Base-by-base conservation (phyloP, 345 rosid species). In the Pistacia integerrima region DNA sequence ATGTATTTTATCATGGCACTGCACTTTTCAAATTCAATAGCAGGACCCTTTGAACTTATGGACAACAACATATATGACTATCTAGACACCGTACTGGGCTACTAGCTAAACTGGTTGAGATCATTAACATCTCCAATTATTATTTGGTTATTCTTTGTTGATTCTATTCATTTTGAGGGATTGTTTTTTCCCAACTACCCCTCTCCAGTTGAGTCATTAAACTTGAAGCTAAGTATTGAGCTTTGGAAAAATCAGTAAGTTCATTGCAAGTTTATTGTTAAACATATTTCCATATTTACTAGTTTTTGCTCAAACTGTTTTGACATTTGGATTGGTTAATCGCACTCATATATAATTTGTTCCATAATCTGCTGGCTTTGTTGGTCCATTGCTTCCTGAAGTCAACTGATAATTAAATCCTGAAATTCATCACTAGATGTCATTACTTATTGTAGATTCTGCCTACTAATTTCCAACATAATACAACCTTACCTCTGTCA, bases 1-100 rank as follows among this genome's bases (percentile, higher is more conserved):
- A 83, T 68, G 57, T 75, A 49, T 66, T 44, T 61, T 54, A 25
- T 49, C 41, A 74, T 38, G 4, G 17, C 0, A 44, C 70, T 17
- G 2, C 48, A 16, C 17, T 36, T 64, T n/a, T 25, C 25, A 25
- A 25, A 25, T 25, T 25, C 25, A 25, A 25, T 25, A 25, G 25
- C 25, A 25, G 33, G 33, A 30, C 33, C 33, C 2, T 30, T 30
- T 30, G 33, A 30, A 30, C 33, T 30, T 30, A 30, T 30, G 33
- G 33, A 30, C 33, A 30, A 2, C 33, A 30, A 30, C 2, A 2
- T 30, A 30, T 2, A 30, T 30, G 33, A 30, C 33, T 30, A 30
- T 2, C 33, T 30, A 30, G 33, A 30, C 33, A 30, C 33, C 33
- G 33, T 30, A 30, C 2, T 30, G 33, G 33, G 33, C 33, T 1